Percentiles rank a stretch among this genome's conserved stretches.
These are phyloP conservation scores for Cutaneotrichosporon curvatum DNA, from an alignment of 1,284 basidiomycete species.

Conservation along the genomic window DNA sequence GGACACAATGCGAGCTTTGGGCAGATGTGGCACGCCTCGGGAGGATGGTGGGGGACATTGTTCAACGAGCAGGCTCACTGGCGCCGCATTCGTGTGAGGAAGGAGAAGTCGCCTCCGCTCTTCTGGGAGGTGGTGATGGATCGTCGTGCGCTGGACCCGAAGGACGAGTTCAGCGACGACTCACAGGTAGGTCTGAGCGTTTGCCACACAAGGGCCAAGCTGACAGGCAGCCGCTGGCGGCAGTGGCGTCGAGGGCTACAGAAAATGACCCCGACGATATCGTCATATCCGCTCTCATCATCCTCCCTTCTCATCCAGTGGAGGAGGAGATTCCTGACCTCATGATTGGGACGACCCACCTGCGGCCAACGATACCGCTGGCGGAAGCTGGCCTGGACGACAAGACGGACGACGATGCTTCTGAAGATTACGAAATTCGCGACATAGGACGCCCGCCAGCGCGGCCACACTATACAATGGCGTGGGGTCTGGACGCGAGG, in stretches of 20 bases:
- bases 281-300: constrained; percentile 9
- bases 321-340: constrained; percentile 9
- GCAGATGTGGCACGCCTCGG: constrained; percentile 15
- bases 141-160: background rate
- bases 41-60: constrained; percentile 19
- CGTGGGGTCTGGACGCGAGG: constrained; percentile 2
- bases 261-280: constrained; percentile 1
- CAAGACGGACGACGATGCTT: background rate
- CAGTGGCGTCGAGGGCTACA: background rate
- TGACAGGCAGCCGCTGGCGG: constrained; percentile 6
- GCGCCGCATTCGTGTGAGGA: background rate
- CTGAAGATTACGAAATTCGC: background rate
- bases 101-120: background rate
- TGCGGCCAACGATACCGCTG: background rate
- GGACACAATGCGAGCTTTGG: constrained; percentile 12
- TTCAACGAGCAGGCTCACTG: background rate
- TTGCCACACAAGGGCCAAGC: background rate
- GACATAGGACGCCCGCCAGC: background rate
- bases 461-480: background rate
- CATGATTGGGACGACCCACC: constrained; percentile 12
- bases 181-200: constrained; percentile 8
- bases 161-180: constrained; percentile 5
- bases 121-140: constrained; percentile 11
- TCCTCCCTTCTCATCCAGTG: constrained; percentile 3
- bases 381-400: background rate